Evolutionary conservation across 1,139 yeast species (phyloP).

Genomic region (Kazachstania sp.): DNA sequence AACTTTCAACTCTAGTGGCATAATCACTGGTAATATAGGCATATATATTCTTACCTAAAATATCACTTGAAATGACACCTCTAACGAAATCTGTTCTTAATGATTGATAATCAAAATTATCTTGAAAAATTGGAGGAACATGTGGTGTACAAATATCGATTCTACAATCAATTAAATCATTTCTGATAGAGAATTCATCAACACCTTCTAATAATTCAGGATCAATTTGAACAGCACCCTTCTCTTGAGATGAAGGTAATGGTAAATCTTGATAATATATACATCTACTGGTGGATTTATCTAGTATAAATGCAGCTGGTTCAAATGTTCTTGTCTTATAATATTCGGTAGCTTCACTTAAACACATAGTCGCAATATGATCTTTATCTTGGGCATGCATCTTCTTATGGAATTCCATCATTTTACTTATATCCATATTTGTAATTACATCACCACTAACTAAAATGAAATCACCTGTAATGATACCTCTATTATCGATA

Average conservation of each 20-base stretch:
- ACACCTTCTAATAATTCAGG: conserved; percentile 75
- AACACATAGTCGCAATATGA: conserved; percentile 88
- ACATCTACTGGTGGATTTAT: conserved; percentile 64
- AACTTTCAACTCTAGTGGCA: conserved; percentile 89
- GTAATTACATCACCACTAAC: conserved; percentile 94
- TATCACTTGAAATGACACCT: conserved; percentile 85
- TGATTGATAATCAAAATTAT: conserved; percentile 87
- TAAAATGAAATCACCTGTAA: conserved; percentile 79
- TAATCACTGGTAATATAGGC: conserved; percentile 73
- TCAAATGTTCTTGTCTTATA: conserved; percentile 79
- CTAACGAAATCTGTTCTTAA: conserved; percentile 80
- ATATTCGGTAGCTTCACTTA: conserved; percentile 75
- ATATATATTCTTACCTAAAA: conserved; percentile 83
- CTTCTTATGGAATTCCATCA: conserved; percentile 62
- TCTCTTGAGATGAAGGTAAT: conserved; percentile 45
- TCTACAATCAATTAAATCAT: conserved; percentile 91
- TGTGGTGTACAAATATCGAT: conserved; percentile 92
- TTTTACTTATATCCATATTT: conserved; percentile 70
- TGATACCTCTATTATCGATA: conserved; percentile 80
- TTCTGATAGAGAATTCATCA: conserved; percentile 71
- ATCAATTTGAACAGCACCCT: conserved; percentile 58
- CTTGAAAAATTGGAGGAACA: conserved; percentile 92
- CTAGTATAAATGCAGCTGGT: conserved; percentile 79
- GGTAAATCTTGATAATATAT: conserved; percentile 74
- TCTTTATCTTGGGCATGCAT: conserved; percentile 72